A percentile compares a stretch with the other conserved stretches of the same genome.
Conservation (phyloP, 2,329 filamentous ascomycete species). For the Aspergillus tanneri region DNA sequence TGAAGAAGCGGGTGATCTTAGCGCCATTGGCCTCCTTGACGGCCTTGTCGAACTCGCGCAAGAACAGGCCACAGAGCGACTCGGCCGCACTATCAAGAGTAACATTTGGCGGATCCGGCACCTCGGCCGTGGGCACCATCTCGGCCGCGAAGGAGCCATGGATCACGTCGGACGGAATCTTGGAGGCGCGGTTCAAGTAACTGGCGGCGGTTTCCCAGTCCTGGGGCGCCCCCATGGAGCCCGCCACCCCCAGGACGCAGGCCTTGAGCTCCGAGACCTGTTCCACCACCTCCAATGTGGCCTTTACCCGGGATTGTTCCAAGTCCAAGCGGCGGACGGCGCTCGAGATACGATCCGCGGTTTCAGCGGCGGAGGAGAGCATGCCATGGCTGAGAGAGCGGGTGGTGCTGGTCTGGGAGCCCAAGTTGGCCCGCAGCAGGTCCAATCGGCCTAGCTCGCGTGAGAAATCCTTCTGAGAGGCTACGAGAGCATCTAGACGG, state of each 20-base stretch:
- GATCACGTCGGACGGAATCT: constrained; percentile 76
- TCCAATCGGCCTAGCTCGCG: constrained; percentile 86
- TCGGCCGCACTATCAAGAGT: constrained; percentile 86
- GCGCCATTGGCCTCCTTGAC: constrained; percentile 81
- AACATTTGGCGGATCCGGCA: constrained; percentile 83
- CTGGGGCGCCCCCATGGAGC: constrained; percentile 95
- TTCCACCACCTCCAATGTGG: constrained; percentile 87
- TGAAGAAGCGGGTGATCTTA: constrained; percentile 94
- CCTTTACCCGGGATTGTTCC: constrained; percentile 87
- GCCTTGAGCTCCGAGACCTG: constrained; percentile 96
- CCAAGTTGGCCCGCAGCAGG: constrained; percentile 81
- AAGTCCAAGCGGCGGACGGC: constrained; percentile 85
- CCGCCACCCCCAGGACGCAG: constrained; percentile 89
- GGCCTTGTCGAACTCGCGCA: constrained; percentile 93
- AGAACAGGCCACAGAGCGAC: constrained; percentile 83
- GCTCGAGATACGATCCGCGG: constrained; percentile 78
- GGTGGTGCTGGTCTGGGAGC: constrained; percentile 79
- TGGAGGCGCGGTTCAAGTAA: constrained; percentile 79
- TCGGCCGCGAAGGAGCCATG: constrained; percentile 83
- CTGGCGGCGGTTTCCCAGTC: constrained; percentile 97
- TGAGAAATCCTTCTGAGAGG: constrained; percentile 80
- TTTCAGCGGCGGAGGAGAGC: constrained; percentile 81
- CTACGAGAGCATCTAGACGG: constrained; percentile 72
- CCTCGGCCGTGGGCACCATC: constrained; percentile 92
- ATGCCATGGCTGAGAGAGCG: constrained; percentile 84